A percentile compares a stretch with the other conserved stretches of the same genome.
These are phyloP conservation scores for Helotiales sp. DNA, from an alignment of 2,329 filamentous ascomycete species.

Conservation along the genomic window DNA sequence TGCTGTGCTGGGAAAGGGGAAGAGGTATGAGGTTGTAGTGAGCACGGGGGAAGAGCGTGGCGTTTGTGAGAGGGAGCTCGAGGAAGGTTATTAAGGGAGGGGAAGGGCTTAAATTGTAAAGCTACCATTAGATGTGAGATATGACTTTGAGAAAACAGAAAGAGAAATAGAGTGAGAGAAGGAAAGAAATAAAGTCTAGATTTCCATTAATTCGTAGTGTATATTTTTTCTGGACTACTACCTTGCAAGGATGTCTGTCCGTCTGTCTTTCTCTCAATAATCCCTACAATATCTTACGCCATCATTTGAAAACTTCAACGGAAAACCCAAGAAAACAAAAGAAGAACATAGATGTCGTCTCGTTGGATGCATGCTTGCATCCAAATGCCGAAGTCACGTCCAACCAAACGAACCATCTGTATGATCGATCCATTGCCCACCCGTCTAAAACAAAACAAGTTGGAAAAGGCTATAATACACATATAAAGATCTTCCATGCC, in stretches of 20 bases:
- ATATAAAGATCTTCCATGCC: constrained; percentile 24
- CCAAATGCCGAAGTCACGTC: constrained; percentile 3
- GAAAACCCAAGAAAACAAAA: constrained; percentile 3
- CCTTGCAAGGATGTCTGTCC: no score
- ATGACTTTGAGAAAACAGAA: background rate
- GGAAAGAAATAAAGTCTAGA: constrained; percentile 21
- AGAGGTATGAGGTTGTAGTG: constrained; percentile 17
- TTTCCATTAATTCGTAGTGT: constrained; percentile 38
- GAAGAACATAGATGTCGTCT: constrained; percentile 8
- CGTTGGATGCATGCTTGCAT: constrained; percentile 4
- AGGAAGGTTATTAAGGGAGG: constrained; percentile 10
- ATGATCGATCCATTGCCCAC: constrained; percentile 25
- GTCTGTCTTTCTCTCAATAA: constrained; percentile 18
- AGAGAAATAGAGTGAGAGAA: background rate
- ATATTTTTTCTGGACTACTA: constrained; percentile 17
- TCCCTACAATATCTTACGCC: constrained; percentile 34
- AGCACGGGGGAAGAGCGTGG: constrained; percentile 11
- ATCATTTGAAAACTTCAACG: constrained; percentile 21
- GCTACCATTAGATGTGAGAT: no score
- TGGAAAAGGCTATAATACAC: constrained; percentile 34
- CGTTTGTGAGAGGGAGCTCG: constrained; percentile 13
- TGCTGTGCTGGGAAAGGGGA: constrained; percentile 13
- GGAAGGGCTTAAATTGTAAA: constrained; percentile 10
- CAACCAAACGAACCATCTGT: constrained; percentile 21
- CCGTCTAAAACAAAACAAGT: constrained; percentile 30